Percentiles rank a stretch among this genome's conserved stretches.
phyloP scores from a whole-genome alignment of 2,329 filamentous ascomycete species.

The Rachicladosporium sp. region DNA sequence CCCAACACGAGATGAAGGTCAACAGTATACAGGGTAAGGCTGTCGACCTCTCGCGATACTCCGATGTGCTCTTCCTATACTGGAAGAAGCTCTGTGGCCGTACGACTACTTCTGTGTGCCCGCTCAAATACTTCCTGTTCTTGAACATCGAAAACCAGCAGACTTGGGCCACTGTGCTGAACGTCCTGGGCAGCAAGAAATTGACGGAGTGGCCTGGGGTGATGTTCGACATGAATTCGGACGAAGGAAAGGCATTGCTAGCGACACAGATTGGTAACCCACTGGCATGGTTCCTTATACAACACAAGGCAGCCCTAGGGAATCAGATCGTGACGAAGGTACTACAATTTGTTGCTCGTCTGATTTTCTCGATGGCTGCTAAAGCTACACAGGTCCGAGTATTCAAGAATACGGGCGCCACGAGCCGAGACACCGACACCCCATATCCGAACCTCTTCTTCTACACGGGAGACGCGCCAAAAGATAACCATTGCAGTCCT shows the following conservation, averaged over 20 bases:
- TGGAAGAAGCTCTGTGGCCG: slow-evolving; percentile 1
- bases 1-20: slow-evolving; percentile 3
- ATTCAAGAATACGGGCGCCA: slow-evolving; percentile 3
- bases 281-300: slow-evolving; percentile 4
- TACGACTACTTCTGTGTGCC: background rate
- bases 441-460: slow-evolving; percentile 4
- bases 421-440: slow-evolving; percentile 2
- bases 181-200: slow-evolving; percentile 2
- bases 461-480: slow-evolving; percentile 3
- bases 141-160: slow-evolving; percentile 1
- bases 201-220: slow-evolving; percentile 4
- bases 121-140: background rate
- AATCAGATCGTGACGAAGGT: slow-evolving; percentile 1
- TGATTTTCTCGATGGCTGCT: background rate
- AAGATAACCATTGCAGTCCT: slow-evolving; percentile 1
- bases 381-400: background rate
- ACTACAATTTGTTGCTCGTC: background rate
- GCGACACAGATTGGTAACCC: slow-evolving; percentile 3
- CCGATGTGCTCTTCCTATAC: slow-evolving; percentile 2
- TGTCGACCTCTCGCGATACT: slow-evolving; percentile 2
- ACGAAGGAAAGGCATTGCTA: slow-evolving; percentile 2
- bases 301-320: slow-evolving; percentile 1
- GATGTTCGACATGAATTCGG: background rate
- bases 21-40: slow-evolving; percentile 1
- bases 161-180: slow-evolving; percentile 2